Evolutionary conservation across 805 yeast species (phyloP).

Genomic region (Starmerella bombicola): DNA sequence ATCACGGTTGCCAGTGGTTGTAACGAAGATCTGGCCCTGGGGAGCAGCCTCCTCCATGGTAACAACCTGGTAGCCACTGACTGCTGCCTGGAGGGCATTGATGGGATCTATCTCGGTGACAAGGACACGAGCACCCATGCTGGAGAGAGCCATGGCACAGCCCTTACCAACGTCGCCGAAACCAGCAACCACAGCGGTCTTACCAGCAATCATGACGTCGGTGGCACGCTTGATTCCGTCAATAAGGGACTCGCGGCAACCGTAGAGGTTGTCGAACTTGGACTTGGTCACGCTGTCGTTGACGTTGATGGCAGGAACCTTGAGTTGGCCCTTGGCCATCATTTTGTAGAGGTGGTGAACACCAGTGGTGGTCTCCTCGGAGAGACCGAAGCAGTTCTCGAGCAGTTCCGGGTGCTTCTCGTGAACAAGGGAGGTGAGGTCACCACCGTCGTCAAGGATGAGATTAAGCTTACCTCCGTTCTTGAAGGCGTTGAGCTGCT

Average conservation of each 20-base stretch:
- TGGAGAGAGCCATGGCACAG: constrained; percentile 96
- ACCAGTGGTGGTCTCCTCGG: constrained; percentile 99
- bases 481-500: constrained; percentile 96
- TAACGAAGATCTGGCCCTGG: constrained; percentile 92
- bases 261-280: constrained; percentile 98
- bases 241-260: constrained; percentile 96
- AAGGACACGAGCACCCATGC: constrained; percentile 98
- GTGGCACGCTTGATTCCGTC: constrained; percentile 99
- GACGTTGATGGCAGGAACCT: constrained; percentile 98
- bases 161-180: constrained; percentile 99
- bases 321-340: constrained; percentile 74
- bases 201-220: constrained; percentile 99
- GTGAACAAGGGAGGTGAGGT: constrained; percentile 90
- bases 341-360: constrained; percentile 97
- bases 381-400: constrained; percentile 85
- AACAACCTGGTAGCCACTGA: constrained; percentile 93
- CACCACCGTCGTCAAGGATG: constrained; percentile 99
- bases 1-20: constrained; percentile 99
- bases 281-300: constrained; percentile 98
- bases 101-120: constrained; percentile 97
- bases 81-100: constrained; percentile 98
- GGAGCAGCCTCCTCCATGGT: constrained; percentile 90
- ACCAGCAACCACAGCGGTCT: constrained; percentile 97
- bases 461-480: constrained; percentile 89
- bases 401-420: constrained; percentile 97